These are phyloP conservation scores for Torulaspora maleeae DNA, from an alignment of 805 yeast species.

Conservation along the genomic window DNA sequence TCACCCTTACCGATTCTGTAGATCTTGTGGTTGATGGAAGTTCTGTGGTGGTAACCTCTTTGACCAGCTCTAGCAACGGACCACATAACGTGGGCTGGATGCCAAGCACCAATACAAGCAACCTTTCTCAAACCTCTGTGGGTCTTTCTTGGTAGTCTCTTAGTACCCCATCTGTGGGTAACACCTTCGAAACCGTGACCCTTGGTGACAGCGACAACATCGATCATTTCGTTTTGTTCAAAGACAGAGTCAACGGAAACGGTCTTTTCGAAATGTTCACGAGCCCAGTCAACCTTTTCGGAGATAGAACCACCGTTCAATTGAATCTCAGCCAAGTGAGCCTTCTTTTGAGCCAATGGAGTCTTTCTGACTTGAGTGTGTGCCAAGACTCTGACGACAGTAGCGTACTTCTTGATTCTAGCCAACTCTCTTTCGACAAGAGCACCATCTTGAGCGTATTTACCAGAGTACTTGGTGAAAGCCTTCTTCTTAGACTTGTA, in stretches of 20 bases:
- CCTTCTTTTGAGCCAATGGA: conserved; percentile 98
- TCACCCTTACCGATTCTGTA: conserved; percentile 98
- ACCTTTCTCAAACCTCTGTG: conserved; percentile 99
- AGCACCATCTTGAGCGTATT: conserved; percentile 89
- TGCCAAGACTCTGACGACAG: conserved; percentile 97
- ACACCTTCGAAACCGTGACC: conserved; percentile 99
- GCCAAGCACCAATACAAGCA: conserved; percentile 99
- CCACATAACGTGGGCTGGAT: conserved; percentile 99
- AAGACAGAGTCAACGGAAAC: conserved; percentile 92
- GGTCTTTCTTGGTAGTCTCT: conserved; percentile 99
- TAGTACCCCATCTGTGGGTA: conserved; percentile 99
- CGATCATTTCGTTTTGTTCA: conserved; percentile 98
- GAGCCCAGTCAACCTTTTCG: conserved; percentile 98
- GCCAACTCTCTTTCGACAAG: conserved; percentile 94
- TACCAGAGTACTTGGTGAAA: conserved; percentile 99
- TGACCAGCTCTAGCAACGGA: conserved; percentile 99
- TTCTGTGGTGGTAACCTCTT: conserved; percentile 99
- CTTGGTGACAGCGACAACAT: conserved; percentile 98
- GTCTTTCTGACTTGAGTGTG: conserved; percentile 99
- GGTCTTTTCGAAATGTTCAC: conserved; percentile 98
- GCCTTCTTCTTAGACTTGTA: conserved; percentile 99
- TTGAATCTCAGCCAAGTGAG: conserved; percentile 99
- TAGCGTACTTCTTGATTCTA: conserved; percentile 96
- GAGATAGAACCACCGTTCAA: conserved; percentile 98
- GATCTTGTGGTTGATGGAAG: conserved; percentile 99